Evolutionary conservation across 257 asterid genomes (phyloP), one percentile per base, ranked within the genome.

Genomic region (Nicotiana tomentosiformis): DNA sequence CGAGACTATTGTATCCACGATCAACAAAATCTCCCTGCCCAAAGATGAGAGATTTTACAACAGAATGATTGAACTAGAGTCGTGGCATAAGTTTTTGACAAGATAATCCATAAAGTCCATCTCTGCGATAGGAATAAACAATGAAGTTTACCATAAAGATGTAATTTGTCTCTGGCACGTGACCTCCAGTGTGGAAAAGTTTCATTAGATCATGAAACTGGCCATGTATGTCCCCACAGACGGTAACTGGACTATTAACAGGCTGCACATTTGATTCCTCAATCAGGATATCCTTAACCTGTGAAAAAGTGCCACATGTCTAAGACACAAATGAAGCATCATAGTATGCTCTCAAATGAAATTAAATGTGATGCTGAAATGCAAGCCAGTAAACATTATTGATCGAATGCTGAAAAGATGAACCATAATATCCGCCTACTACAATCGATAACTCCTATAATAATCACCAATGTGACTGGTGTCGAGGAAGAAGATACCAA

Each of bases 181-280:
- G 98, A 78, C 99, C 99, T 86, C 99, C 99, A 74, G 99, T 96
- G 88, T 93, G 97, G 85, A 96, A 96, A 86, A 96, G 99, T 87
- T 96, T 96, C 98, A 96, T 96, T 81, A 96, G 81, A 87, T 96
- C 99, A 72, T 96, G 99, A 89, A 96, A 96, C 64, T 96, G 99
- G 58, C 99, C 98, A 66, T 95, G 99, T 83, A 95, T 95, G 90
- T 95, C 99, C 77, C 99, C 99, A 87, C 99, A 95, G 77, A 96
- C 99, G 69, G 98, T 96, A 86, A 96, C 99, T 29, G 99, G 99
- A 85, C 98, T 94, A 84, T 92, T 94, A 82, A 96, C 99, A 80
- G 99, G 99, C 90, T 96, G 99, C 85, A 96, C 99, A 90, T 96
- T 96, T 66, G 99, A 96, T 90, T 94, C 99, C 91, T 96, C 99